Base-by-base conservation (phyloP, 2,329 filamentous ascomycete genomes). In the Colletotrichum falcatum region DNA sequence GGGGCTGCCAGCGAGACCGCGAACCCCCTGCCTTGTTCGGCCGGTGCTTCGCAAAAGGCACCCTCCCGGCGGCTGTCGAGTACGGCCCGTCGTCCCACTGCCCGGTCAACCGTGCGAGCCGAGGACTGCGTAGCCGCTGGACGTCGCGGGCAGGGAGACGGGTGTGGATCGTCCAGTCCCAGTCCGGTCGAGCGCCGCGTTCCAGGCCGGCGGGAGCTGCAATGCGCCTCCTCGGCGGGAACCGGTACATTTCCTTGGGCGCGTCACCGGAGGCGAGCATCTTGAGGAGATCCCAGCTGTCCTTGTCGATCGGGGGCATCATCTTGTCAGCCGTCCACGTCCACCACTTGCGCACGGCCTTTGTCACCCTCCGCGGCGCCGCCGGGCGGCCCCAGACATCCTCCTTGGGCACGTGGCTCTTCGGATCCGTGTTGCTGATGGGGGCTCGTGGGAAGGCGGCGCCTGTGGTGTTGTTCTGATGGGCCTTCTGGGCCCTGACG, bases 241-340 rank as follows among this genome's bases (percentile, higher is more conserved):
- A 73, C 23, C 67, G 74, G 79, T 83, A 85, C 39, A 82, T 78
- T 4, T 72, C 70, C 58, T 75, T 74, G 2, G 76, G 76, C 12
- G 82, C 82, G 33, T 78, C 78, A 1, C 85, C 88, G 9, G 74
- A 72, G 3, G 82, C 82, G 44, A 91, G 74, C 30, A 78, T 77
- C n/a, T 78, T 78, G n/a, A 91, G 77, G 18, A 83, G 75, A 18
- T 90, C 82, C 88, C 88, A 91, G 75, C 91, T 87, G 23, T 81
- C 79, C 35, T 77, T 79, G 8, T 83, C 82, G 20, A 91, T 68
- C 0, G 89, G 89, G n/a, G 88, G 86, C 74, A 88, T 79, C 8
- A 89, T 72, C 69, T 84, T 86, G 16, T 82, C 77, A 0, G 84
- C 78, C 20, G 81, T 75, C 5, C 66, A 66, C 46, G 78, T 82